These are phyloP conservation scores for Solanum peruvianum DNA, from an alignment of 257 asterid genomes.

Conservation along the genomic window DNA sequence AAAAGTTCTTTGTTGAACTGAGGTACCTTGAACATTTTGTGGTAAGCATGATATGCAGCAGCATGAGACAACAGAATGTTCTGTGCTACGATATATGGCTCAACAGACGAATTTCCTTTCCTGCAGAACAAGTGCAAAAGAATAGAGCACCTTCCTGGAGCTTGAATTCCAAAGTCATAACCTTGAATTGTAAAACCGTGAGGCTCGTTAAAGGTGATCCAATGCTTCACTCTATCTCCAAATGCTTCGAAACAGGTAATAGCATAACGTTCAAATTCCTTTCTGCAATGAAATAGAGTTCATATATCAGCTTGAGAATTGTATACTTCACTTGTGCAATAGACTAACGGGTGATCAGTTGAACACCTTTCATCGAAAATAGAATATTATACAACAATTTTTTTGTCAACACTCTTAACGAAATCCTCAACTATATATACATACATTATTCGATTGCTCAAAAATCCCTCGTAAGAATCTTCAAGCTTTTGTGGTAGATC, in stretches of 20 bases:
- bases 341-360: background rate
- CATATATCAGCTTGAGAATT: background rate
- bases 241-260: constrained; percentile 59
- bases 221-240: constrained; percentile 72
- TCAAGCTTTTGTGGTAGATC: constrained; percentile 74
- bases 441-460: constrained; percentile 49
- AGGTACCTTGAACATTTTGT: constrained; percentile 54
- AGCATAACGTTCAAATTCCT: constrained; percentile 63
- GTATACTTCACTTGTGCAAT: background rate
- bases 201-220: constrained; percentile 95
- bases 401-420: background rate
- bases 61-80: constrained; percentile 70
- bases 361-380: background rate
- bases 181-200: constrained; percentile 74
- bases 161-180: constrained; percentile 67
- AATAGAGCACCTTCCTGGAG: constrained; percentile 85
- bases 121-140: constrained; percentile 54
- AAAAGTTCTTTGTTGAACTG: background rate
- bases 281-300: constrained; percentile 23
- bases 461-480: constrained; percentile 57
- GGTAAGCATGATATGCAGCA: constrained; percentile 53
- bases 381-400: no score
- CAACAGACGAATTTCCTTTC: constrained; percentile 59
- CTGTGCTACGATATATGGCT: constrained; percentile 70
- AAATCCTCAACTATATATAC: constrained; percentile 5